Base-by-base conservation (phyloP, 108 stramenopile species). In the Cyclotella atomus region DNA sequence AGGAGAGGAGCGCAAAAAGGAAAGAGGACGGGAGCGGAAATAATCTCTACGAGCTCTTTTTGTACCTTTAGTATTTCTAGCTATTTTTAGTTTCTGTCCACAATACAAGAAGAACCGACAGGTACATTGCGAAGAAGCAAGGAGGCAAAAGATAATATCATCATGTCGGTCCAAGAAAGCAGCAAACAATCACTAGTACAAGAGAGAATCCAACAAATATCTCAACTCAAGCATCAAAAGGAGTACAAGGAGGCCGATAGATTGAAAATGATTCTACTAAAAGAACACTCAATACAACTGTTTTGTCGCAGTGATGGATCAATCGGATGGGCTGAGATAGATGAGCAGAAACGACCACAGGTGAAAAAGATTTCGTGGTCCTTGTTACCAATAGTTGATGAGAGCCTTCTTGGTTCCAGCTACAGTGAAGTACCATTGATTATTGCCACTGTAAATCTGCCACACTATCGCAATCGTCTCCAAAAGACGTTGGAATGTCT, bases 171-270 rank as follows among this genome's bases (percentile, higher is more conserved):
- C n/a, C n/a, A n/a, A n/a, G n/a, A n/a, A n/a, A n/a, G n/a, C n/a
- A n/a, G n/a, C n/a, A n/a, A n/a, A n/a, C n/a, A n/a, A n/a, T n/a
- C n/a, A n/a, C n/a, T n/a, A 29, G 41, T 61, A 1, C 60, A 61
- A 38, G 41, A 45, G 44, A 59, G 28, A n/a, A 59, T 57, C 8
- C 27, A 2, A 30, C 52, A 20, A 6, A 70, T 70, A 54, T 32
- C 29, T 14, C 67, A 68, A 36, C 36, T 68, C 1, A 61, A 71
- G n/a, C 32, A 23, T 0, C 38, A 61, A 25, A 61, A 61, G 60
- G 20, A 20, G 23, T 61, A 38, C 53, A 67, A 65, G 30, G 75
- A 76, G 44, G 75, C 75, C 28, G 75, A 76, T 69, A 55, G 46
- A 60, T 21, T 69, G 19, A 76, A 61, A 23, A 69, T 21, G 59